Evolutionary conservation across 345 rosid species (phyloP), one percentile per base, ranked within the genome.

Genomic region (Alliaria petiolata): DNA sequence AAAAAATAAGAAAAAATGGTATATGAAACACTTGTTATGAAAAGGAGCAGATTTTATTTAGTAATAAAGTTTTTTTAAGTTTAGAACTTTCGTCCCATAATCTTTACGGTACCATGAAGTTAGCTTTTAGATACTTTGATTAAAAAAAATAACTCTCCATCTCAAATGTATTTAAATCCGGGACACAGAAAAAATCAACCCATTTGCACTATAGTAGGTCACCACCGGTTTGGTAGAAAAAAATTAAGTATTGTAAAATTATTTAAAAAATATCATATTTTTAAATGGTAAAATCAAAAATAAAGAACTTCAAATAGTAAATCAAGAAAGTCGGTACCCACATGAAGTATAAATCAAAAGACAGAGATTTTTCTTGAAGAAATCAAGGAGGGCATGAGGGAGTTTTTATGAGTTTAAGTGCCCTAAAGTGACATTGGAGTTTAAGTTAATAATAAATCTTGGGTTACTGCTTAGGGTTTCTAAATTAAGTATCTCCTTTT

Each of bases 341-440:
- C 79, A 68, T 16, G 12, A 19, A 28, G 50, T 54, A 53, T 51
- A 76, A 62, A 28, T n/a, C 17, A 47, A 38, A 54, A 54, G 42
- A 55, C 30, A 46, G 20, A 67, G 59, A 28, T 69, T 46, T 17
- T 6, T 62, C 75, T 76, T 62, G 75, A 40, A 54, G 61, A 62
- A 68, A 51, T 46, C 70, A 45, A 76, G 46, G 19, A 76, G 35
- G 35, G 60, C 70, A 69, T 54, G 79, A 66, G 17, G 70, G 62
- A 53, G 59, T 55, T 62, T 75, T 22, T 59, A 69, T 69, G 60
- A 76, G 65, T 62, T 76, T 76, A 63, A 76, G 79, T 76, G 65
- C 79, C 70, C 74, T 34, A 75, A 75, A 75, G 74, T 68, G 28
- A 52, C 50, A 75, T 16, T 60, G 17, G 62, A 43, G 44, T 49